Base-by-base conservation (phyloP, 2,329 filamentous ascomycete genomes). In the Plectosphaerella plurivora region DNA sequence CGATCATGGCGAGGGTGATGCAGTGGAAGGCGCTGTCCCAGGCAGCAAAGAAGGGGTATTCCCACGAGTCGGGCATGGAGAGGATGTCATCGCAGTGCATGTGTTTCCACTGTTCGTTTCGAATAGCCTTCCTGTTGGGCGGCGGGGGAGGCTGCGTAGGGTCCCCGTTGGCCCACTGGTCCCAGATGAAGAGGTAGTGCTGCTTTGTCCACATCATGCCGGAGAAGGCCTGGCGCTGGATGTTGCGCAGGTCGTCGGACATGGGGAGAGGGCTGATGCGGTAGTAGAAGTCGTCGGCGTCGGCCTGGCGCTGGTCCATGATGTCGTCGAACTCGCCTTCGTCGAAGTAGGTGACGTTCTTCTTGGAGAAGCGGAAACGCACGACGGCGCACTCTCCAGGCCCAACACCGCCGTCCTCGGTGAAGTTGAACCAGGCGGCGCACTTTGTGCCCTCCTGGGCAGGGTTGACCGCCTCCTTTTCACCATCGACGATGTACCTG, bases 171-270 rank as follows among this genome's bases (percentile, higher is more conserved):
- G 92, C 91, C 93, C 93, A 97, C 66, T 97, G 89, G 59, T 97
- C 92, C 91, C 91, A 97, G 62, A 97, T 84, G 69, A 97, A 97
- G 66, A 95, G 84, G 69, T 97, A 97, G 72, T 91, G 90, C 68
- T 97, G 93, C 70, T 97, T 97, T 57, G 88, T 95, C 93, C 93
- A 97, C 80, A 97, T 87, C 93, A 97, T 97, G 51, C 94, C 93
- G 1, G 92, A 86, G 59, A 97, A 88, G 4, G 93, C 94, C 68
- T 97, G 92, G 60, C 93, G 84, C 72, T 97, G 94, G 60, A 97
- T 94, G 69, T 95, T 97, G 60, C 92, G 87, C 54, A 97, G 78
- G 65, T 97, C 93, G 47, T 97, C 92, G 0, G 89, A 81, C 87
- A 97, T 96, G 3, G 92, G 93, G 39, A 97, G 78, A 3, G 93